These are phyloP conservation scores for Violaceomyces palustris DNA, from an alignment of 1,284 basidiomycete genomes.

Conservation along the genomic window DNA sequence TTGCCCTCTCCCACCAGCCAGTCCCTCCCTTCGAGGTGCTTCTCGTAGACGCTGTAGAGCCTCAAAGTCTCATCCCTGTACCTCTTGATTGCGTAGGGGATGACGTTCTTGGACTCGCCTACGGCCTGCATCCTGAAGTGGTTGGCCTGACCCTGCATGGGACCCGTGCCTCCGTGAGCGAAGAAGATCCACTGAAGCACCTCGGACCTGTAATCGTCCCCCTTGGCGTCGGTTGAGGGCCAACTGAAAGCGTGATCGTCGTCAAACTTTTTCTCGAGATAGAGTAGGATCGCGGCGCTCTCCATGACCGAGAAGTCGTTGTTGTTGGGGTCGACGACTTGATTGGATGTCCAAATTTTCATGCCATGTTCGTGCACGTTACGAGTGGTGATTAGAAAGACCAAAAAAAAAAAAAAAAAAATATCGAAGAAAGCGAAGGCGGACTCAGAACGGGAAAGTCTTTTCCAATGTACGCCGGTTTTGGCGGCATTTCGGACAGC, in stretches of 20 bases:
- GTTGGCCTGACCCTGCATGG: slow-evolving; percentile 39
- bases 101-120: slow-evolving; percentile 24
- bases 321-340: slow-evolving; percentile 28
- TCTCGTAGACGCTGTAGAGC: slow-evolving; percentile 34
- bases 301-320: slow-evolving; percentile 35
- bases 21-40: slow-evolving; percentile 24
- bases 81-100: slow-evolving; percentile 34
- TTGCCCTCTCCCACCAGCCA: slow-evolving; percentile 39
- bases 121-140: slow-evolving; percentile 32
- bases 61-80: slow-evolving; percentile 34
- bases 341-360: neutral
- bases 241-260: slow-evolving; percentile 30
- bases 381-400: no score
- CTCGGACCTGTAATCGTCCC: slow-evolving; percentile 23
- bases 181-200: slow-evolving; percentile 32
- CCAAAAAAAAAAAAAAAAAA: no score
- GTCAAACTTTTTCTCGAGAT: slow-evolving; percentile 42
- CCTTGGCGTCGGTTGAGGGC: slow-evolving; percentile 23
- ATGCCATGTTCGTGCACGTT: no score
- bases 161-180: slow-evolving; percentile 13
- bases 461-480: no score
- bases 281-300: slow-evolving; percentile 34
- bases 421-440: no score
- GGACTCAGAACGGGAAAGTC: no score
- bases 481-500: no score